Conservation (phyloP, 768 basidiomycete genomes). For the Lepiota brunneoincarnata region DNA sequence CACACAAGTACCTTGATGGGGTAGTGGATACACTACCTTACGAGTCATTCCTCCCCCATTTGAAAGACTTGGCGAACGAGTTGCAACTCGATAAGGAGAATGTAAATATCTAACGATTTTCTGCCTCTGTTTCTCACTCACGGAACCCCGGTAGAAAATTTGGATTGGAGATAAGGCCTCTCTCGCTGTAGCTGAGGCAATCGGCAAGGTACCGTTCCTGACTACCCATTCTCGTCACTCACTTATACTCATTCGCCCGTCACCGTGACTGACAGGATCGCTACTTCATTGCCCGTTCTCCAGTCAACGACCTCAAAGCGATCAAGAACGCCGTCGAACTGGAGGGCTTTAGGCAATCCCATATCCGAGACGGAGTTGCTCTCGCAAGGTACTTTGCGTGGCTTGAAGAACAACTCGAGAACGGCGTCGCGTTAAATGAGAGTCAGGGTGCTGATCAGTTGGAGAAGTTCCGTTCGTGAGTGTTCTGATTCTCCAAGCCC, state of each 20-base stretch:
- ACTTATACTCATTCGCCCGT: no score
- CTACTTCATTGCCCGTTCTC: conserved; percentile 61
- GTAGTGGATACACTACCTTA: conserved; percentile 73
- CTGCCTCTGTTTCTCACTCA: background rate
- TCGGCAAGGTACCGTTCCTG: conserved; percentile 44
- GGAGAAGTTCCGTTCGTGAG: conserved; percentile 79
- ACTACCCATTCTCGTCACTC: background rate
- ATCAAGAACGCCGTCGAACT: conserved; percentile 82
- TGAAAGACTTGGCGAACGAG: conserved; percentile 44
- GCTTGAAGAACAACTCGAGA: conserved; percentile 81
- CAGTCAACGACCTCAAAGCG: conserved; percentile 75
- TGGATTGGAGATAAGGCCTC: conserved; percentile 76
- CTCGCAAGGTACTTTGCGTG: conserved; percentile 90
- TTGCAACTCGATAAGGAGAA: conserved; percentile 30
- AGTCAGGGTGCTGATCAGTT: conserved; percentile 77
- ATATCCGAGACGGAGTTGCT: conserved; percentile 89
- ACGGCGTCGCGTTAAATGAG: conserved; percentile 66
- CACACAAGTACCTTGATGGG: conserved; percentile 46
- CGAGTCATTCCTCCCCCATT: conserved; percentile 58
- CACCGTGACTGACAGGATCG: conserved; percentile 20
- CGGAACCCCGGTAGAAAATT: conserved; percentile 49
- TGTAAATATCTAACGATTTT: conserved; percentile 21
- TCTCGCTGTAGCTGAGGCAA: conserved; percentile 76
- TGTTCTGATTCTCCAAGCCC: conserved; percentile 10
- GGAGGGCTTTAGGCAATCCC: conserved; percentile 84